Percentiles rank a stretch among this genome's conserved stretches.
phyloP scores from a whole-genome alignment of 441 rosid genomes.

The Adansonia rubrostipa region DNA sequence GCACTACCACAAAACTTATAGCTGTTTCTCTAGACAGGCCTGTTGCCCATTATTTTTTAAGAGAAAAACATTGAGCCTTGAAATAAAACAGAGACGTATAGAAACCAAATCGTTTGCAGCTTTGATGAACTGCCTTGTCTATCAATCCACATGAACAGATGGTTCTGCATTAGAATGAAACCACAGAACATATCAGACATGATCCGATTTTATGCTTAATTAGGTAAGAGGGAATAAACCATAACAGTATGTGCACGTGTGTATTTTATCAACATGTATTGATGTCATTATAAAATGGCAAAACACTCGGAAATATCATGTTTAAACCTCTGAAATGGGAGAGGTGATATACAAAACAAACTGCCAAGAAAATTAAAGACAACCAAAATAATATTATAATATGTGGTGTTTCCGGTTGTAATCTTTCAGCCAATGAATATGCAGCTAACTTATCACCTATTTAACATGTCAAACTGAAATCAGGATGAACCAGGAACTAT shows the following conservation, averaged over 20 bases:
- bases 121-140: constrained; percentile 27
- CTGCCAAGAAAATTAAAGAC: background rate
- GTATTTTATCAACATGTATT: background rate
- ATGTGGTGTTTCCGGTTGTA: background rate
- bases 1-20: constrained; percentile 24
- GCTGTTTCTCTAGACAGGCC: constrained; percentile 28
- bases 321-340: background rate
- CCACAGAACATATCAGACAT: constrained; percentile 9
- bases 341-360: background rate
- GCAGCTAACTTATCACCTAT: background rate
- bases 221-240: background rate
- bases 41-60: constrained; percentile 25
- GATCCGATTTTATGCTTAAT: background rate
- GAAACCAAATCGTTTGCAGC: constrained; percentile 26
- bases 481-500: background rate
- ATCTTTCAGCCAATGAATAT: background rate
- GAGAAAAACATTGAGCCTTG: constrained; percentile 23
- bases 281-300: background rate
- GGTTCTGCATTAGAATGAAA: constrained; percentile 34
- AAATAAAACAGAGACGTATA: constrained; percentile 6
- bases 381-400: background rate
- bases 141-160: constrained; percentile 1
- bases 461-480: background rate
- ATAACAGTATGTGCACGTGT: too few species aligned
- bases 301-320: background rate